Base-by-base conservation (phyloP, 2,329 filamentous ascomycete genomes). In the Xylaria sp. region DNA sequence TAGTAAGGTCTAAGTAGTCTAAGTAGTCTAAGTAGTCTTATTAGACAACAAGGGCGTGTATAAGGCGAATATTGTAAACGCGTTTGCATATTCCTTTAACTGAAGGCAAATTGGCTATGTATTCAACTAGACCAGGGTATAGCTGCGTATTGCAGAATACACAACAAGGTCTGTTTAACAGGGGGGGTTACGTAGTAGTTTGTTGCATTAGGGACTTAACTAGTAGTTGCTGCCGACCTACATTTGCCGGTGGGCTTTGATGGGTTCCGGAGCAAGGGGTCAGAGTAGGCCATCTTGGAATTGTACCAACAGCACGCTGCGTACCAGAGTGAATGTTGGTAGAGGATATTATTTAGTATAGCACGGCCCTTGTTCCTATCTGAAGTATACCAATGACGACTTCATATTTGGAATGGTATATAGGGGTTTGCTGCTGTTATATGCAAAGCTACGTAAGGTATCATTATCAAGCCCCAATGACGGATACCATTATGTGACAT, bases 191-290 rank as follows among this genome's bases (percentile, higher is more conserved):
- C n/a, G n/a, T n/a, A n/a, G n/a, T n/a, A n/a, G n/a, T n/a, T n/a
- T n/a, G n/a, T n/a, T n/a, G n/a, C n/a, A n/a, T n/a, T n/a, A n/a
- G n/a, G n/a, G n/a, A n/a, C n/a, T n/a, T 31, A 9, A 31, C 28
- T 31, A 31, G 28, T 31, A 31, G 28, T 31, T 31, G 28, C 28
- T 31, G 9, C 28, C 28, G 9, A 47, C 25, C 43, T 28, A 35
- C 58, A 57, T 57, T 56, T 55, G 51, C 57, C 57, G 52, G 52
- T 42, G 56, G 52, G 61, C 33, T 61, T 52, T 54, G 21, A 35
- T 51, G 21, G 42, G n/a, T n/a, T 50, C 54, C 21, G 52, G 56
- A 40, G 47, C 42, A 61, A n/a, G 60, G 61, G 61, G 53, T 31
- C 25, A 9, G 21, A 31, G 47, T 28, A 8, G 47, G 31, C 31